Evolutionary conservation across 2,329 filamentous ascomycete species (phyloP).

Genomic region (Colletotrichum cordylinicola): DNA sequence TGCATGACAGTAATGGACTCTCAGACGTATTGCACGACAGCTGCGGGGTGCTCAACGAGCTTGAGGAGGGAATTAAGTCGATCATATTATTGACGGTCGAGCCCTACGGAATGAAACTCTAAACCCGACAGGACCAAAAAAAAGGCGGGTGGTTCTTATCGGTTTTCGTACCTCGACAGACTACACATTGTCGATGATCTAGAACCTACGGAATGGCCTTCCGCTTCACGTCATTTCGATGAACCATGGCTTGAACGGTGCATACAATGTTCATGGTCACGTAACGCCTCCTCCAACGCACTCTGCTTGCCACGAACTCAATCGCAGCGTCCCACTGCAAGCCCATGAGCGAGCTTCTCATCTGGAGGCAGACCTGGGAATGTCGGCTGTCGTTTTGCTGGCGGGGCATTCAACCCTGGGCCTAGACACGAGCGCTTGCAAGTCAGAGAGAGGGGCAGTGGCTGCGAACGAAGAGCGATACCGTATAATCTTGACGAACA

Average conservation of each 20-base stretch:
- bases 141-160: neutral
- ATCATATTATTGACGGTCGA: neutral
- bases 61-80: neutral
- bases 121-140: neutral
- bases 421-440: neutral
- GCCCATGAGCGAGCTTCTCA: neutral
- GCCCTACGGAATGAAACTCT: neutral
- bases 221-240: neutral
- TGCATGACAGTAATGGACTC: neutral
- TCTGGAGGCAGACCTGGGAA: neutral
- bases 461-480: neutral
- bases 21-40: neutral
- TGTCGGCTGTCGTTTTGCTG: constrained; percentile 4
- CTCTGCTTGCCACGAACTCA: neutral
- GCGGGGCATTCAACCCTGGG: neutral
- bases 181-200: neutral
- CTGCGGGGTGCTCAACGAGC: neutral
- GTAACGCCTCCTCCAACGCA: neutral
- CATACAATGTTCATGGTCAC: neutral
- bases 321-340: neutral
- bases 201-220: neutral
- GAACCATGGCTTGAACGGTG: neutral
- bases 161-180: neutral
- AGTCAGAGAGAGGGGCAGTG: neutral
- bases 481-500: too few relatives aligned